Evolutionary conservation across 1,284 basidiomycete genomes (phyloP).

Genomic region (Grifola frondosa): DNA sequence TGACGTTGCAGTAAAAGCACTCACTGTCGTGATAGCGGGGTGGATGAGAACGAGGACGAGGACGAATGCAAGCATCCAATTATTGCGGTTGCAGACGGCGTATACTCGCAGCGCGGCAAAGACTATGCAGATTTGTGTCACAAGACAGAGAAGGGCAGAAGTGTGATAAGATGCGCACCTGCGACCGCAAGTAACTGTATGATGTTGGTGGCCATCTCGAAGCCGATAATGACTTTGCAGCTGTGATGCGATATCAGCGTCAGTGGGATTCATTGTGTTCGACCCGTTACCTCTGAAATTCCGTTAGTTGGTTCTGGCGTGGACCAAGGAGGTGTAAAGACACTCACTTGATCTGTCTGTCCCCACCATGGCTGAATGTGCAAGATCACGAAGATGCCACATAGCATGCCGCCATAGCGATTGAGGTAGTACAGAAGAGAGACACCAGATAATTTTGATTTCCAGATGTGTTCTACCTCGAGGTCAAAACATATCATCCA

Average conservation of each 20-base stretch:
- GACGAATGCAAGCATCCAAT: background rate
- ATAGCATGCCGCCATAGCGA: conserved; percentile 7
- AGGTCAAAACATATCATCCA: conserved; percentile 7
- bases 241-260: background rate
- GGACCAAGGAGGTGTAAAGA: background rate
- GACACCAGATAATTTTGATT: background rate
- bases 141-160: background rate
- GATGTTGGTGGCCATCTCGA: conserved; percentile 5
- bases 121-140: conserved; percentile 2
- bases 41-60: conserved; percentile 6
- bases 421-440: conserved; percentile 7
- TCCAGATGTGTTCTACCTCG: conserved; percentile 9
- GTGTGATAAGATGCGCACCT: background rate
- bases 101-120: conserved; percentile 9
- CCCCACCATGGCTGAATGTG: conserved; percentile 2
- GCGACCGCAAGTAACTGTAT: conserved; percentile 3
- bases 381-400: conserved; percentile 2
- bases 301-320: background rate
- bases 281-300: background rate
- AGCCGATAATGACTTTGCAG: conserved; percentile 2
- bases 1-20: background rate
- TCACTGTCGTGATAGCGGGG: conserved; percentile 5
- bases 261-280: too few species aligned
- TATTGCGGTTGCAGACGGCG: conserved; percentile 4
- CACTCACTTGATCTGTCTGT: conserved; percentile 2